Evolutionary conservation across 2,329 filamentous ascomycete species (phyloP).

Genomic region (Sporothrix luriei): DNA sequence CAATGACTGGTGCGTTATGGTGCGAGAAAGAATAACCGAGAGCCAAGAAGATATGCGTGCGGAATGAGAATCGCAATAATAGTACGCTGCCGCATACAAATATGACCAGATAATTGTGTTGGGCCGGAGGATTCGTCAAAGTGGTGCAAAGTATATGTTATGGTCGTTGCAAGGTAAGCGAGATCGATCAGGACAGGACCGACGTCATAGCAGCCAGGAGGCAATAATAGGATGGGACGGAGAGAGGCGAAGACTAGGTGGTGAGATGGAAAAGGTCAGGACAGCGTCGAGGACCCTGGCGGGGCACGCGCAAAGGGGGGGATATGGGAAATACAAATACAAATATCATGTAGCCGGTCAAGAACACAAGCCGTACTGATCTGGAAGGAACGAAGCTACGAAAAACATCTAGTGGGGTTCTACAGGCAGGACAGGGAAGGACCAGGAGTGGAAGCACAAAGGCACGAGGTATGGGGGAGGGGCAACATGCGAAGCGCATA

Average conservation of each 20-base stretch:
- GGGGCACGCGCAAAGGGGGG: conserved; percentile 26
- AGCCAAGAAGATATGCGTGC: background rate
- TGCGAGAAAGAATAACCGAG: background rate
- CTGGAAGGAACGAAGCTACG: conserved; percentile 9
- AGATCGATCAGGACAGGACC: conserved; percentile 8
- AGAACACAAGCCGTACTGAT: background rate
- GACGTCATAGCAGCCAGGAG: conserved; percentile 14
- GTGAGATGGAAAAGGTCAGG: background rate
- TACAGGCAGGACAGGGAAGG: conserved; percentile 18
- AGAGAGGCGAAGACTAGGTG: background rate
- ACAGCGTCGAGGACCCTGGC: conserved; percentile 8
- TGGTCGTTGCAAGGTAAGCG: background rate
- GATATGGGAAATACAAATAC: conserved; percentile 21
- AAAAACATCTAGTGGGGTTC: conserved; percentile 6
- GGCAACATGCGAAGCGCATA: conserved; percentile 21
- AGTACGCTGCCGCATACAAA: background rate
- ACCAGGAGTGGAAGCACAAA: background rate
- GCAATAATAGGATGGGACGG: background rate
- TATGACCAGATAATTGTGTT: background rate
- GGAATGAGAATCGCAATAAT: background rate
- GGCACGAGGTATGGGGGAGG: conserved; percentile 28
- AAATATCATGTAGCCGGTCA: background rate
- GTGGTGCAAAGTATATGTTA: background rate
- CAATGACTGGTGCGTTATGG: background rate
- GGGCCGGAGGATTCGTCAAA: background rate